A percentile compares a stretch with the other conserved stretches of the same genome.
These are phyloP conservation scores for Lenzites betulinus DNA, from an alignment of 768 basidiomycete genomes.

Conservation along the genomic window DNA sequence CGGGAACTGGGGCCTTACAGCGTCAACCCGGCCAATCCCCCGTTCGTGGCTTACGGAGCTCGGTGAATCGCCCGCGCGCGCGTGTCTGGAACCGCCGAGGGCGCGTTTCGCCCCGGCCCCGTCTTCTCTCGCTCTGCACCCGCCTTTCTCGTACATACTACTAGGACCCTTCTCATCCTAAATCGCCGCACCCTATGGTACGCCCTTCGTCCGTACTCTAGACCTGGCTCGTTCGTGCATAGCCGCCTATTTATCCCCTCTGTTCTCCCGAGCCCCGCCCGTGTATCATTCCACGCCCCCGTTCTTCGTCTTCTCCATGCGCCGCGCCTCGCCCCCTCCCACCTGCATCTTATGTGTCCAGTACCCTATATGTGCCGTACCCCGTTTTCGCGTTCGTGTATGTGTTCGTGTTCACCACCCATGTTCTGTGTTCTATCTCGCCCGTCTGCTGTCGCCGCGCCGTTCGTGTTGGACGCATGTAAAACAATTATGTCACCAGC, in stretches of 20 bases:
- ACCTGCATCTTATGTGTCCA: not conserved
- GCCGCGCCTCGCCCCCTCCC: not conserved
- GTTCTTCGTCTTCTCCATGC: not conserved
- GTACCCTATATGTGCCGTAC: not conserved
- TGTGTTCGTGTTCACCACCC: not conserved
- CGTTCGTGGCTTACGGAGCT: conserved; percentile 9
- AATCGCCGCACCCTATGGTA: not conserved
- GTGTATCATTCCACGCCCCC: not conserved
- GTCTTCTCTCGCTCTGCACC: not conserved
- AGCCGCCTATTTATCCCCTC: not conserved
- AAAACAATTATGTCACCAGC: conserved; percentile 11
- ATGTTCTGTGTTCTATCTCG: not conserved
- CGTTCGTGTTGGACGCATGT: conserved; percentile 7
- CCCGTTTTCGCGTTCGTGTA: too few relatives aligned
- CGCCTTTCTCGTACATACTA: not conserved
- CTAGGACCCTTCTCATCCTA: not conserved
- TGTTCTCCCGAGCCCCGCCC: not conserved
- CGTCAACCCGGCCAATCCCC: conserved; percentile 10
- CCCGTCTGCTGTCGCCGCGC: conserved; percentile 1
- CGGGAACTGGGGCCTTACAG: conserved; percentile 30
- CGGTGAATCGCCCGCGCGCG: conserved; percentile 4
- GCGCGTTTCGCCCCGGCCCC: not conserved
- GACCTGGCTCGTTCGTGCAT: not conserved
- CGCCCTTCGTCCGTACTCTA: not conserved
- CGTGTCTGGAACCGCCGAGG: not conserved